These are phyloP conservation scores for Hondaea fermentalgiana DNA, from an alignment of 108 stramenopile genomes.

Conservation along the genomic window DNA sequence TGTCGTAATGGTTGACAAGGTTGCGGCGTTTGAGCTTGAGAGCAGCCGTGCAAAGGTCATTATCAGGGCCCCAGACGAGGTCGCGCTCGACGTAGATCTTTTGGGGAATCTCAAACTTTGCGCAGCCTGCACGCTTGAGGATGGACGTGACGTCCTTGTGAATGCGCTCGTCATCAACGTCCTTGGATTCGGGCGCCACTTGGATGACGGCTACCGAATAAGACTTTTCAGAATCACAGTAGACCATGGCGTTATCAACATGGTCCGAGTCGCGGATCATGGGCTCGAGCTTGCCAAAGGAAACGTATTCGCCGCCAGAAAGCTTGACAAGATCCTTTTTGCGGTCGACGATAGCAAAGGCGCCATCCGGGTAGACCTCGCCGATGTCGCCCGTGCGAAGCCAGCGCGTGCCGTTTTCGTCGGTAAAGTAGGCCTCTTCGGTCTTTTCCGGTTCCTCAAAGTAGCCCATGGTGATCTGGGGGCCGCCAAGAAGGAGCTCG, in stretches of 20 bases:
- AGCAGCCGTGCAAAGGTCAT: slow-evolving; percentile 22
- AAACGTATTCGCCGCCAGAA: slow-evolving; percentile 16
- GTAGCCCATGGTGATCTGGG: slow-evolving; percentile 23
- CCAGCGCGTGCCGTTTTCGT: slow-evolving; percentile 12
- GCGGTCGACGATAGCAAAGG: slow-evolving; percentile 24
- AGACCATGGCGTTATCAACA: slow-evolving; percentile 7
- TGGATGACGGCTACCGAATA: not conserved
- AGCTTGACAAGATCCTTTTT: slow-evolving; percentile 68
- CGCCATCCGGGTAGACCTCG: not conserved
- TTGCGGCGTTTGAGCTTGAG: slow-evolving; percentile 20
- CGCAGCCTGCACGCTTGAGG: not conserved
- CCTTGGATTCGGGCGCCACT: not conserved
- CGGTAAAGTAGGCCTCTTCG: not conserved
- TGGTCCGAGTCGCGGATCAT: not conserved
- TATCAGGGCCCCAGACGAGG: not conserved
- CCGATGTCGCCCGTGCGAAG: slow-evolving; percentile 29
- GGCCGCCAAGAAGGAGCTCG: not conserved
- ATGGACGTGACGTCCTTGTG: not conserved
- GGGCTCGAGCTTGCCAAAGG: slow-evolving; percentile 1
- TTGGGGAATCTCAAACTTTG: slow-evolving; percentile 10
- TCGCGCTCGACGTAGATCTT: not conserved
- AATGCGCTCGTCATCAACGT: not conserved
- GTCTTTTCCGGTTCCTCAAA: slow-evolving; percentile 23
- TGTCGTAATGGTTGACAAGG: not conserved
- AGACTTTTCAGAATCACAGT: not conserved